Base-by-base conservation (phyloP, 2,329 filamentous ascomycete genomes). In the Tolypocladium ovalisporum region DNA sequence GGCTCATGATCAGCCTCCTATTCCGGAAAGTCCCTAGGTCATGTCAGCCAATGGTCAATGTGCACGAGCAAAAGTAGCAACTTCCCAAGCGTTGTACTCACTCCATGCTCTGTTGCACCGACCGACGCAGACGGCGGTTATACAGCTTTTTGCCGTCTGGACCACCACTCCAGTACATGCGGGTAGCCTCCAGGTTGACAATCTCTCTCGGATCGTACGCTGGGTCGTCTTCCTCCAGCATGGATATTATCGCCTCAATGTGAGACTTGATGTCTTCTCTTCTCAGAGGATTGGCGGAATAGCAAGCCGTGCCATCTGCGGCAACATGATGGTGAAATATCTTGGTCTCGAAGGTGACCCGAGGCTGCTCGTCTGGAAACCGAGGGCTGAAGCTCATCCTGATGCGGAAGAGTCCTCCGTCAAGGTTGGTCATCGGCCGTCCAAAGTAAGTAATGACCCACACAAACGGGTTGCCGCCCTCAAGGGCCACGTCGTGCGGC, bases 381-480 rank as follows among this genome's bases (percentile, higher is more conserved):
- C 84, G 82, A 7, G 90, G 86, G 65, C 90, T 96, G 65, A 97
- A 86, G 65, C 79, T 79, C 57, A 97, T 78, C 65, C 80, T 87
- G 70, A 97, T 87, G 60, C 83, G 84, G 75, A 97, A 93, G 60
- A 97, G 81, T 2, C 93, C 91, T 19, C 92, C 93, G 64, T 97
- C 93, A 2, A 97, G 82, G 63, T 96, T 91, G 7, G 91, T 96
- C 87, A 94, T 95, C 0, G 91, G 90, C 56, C 87, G 83, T 32
- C 94, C 94, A 68, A 97, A 95, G 69, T 96, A 92, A 1, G 90
- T 94, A 59, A 97, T 70, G 24, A 81, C 72, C 94, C 94, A 97
- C 24, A 93, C 79, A 67, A 97, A 97, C 0, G 93, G 92, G 65
- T 97, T 97, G 42, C 79, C 82, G 62, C 94, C 79, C 35, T 88